Base-by-base conservation (phyloP, 2,329 filamentous ascomycete species). In the Endothia cerciana region DNA sequence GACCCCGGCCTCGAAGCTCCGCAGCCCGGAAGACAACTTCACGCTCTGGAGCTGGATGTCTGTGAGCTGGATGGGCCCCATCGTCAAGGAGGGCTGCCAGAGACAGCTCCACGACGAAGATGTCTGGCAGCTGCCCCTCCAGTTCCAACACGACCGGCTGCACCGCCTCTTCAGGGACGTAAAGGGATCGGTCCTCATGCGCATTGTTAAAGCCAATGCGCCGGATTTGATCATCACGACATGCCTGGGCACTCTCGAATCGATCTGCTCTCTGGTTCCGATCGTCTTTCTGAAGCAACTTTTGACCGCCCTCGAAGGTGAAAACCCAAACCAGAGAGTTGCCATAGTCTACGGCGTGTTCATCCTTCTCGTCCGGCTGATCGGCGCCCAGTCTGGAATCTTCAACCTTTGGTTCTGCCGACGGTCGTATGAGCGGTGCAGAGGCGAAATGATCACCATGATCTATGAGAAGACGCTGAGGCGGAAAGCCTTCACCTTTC, bases 361-460 rank as follows among this genome's bases (percentile, higher is more conserved):
- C 2, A 87, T 87, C 4, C 78, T 94, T 2, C 72, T 85, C 2
- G 77, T 88, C 4, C 84, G 90, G 41, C 77, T 93, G 1, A 72
- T 89, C 7, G 83, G 84, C 10, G 82, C 86, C 1, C 91, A 94
- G 71, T 85, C 86, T 0, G 83, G 83, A 5, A 87, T 93, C 0
- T 87, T 94, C 71, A 87, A 81, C 30, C 79, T 93, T 0, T 97
- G 93, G 93, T 96, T 91, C 73, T 88, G 89, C n/a, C 86, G 93
- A 69, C 88, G 94, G 67, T 87, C 87, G 36, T 97, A 97, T 71
- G 93, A 97, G 75, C 82, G 93, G 65, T 93, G 90, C 5, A 83
- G 93, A 58, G 93, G 93, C 4, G 93, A 97, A 77, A 87, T 94
- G 84, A 90, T 94, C 66, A 94, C 91, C 19, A 93, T 92, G 86